phyloP scores from a whole-genome alignment of 2,329 filamentous ascomycete species.

The Penicillium sp. region DNA sequence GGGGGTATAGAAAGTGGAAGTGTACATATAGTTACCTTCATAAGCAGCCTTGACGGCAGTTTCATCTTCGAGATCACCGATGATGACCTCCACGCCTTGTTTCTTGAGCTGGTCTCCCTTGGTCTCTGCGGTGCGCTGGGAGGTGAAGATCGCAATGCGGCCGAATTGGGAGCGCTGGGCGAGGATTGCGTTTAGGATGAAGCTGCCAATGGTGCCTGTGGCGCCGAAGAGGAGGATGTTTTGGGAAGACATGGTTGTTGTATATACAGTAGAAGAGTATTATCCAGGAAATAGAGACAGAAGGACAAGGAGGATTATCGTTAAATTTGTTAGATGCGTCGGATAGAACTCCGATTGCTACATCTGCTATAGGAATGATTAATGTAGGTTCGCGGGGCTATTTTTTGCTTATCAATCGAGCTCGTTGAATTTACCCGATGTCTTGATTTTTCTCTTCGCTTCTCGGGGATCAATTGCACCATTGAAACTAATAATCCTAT shows the following conservation, averaged over 20 bases:
- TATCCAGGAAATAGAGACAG: not conserved
- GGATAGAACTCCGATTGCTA: not conserved
- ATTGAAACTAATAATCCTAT: not conserved
- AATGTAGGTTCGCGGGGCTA: constrained; percentile 20
- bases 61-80: constrained; percentile 61
- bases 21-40: constrained; percentile 42
- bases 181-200: constrained; percentile 59
- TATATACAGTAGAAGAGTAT: not conserved
- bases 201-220: constrained; percentile 57
- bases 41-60: constrained; percentile 64
- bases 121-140: constrained; percentile 55
- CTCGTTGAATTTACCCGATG: not conserved
- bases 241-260: constrained; percentile 26
- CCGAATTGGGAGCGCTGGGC: constrained; percentile 54
- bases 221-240: constrained; percentile 61
- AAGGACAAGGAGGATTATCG: not conserved
- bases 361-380: too few species aligned
- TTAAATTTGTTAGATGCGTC: not conserved
- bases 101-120: constrained; percentile 59
- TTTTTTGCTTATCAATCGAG: constrained; percentile 26
- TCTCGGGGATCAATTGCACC: not conserved
- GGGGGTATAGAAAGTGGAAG: not conserved
- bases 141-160: constrained; percentile 64
- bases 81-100: constrained; percentile 60
- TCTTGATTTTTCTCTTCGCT: not conserved